These are phyloP conservation scores for Gracilaria gracilis DNA, from an alignment of 23 red algal genomes.

Conservation along the genomic window DNA sequence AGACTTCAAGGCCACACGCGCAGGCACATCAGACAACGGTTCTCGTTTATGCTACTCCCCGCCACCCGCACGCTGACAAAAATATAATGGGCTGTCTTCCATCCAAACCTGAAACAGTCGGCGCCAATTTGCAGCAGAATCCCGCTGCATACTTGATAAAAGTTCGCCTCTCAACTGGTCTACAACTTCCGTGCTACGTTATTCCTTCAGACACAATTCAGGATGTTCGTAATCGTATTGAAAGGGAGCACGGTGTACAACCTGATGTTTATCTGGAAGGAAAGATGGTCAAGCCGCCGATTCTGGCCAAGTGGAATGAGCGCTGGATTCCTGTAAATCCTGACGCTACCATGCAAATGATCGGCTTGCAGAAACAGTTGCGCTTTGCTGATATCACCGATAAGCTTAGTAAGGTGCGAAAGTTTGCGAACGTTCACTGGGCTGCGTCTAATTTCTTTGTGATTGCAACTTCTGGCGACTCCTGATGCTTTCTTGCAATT, in stretches of 20 bases:
- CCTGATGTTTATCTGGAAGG: background rate
- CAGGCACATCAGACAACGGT: no score
- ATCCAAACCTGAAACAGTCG: background rate
- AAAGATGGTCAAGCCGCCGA: background rate
- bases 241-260: background rate
- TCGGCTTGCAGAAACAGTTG: background rate
- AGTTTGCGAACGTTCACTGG: background rate
- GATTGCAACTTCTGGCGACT: no score
- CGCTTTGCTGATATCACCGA: background rate
- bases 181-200: constrained; percentile 8
- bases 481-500: no score
- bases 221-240: background rate
- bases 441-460: background rate
- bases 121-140: background rate
- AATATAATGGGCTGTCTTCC: background rate
- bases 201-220: background rate
- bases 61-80: background rate
- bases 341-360: background rate
- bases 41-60: background rate
- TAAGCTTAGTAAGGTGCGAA: background rate
- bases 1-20: no score
- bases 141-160: background rate
- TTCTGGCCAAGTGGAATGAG: background rate
- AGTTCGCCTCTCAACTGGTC: background rate
- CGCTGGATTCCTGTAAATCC: background rate